phyloP scores from a whole-genome alignment of 2,329 filamentous ascomycete species.

The Xylariaceae sp. region DNA sequence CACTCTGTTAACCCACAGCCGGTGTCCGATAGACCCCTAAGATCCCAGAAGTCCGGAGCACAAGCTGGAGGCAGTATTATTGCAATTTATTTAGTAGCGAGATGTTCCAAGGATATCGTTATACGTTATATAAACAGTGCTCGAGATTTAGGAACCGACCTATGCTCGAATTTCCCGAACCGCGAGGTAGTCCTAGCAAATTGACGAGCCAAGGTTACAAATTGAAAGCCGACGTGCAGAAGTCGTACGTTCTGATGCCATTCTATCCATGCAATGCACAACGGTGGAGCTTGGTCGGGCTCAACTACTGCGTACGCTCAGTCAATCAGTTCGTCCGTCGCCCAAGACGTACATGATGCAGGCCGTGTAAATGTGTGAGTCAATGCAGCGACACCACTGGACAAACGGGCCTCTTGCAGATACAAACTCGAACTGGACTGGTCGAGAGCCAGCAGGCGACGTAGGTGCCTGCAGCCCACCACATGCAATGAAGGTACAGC shows the following conservation, averaged over 20 bases:
- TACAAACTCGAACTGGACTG: conserved; percentile 28
- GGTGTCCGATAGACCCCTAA: conserved; percentile 4
- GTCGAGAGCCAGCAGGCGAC: conserved; percentile 21
- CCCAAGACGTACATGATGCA: conserved; percentile 28
- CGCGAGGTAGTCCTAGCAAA: background rate
- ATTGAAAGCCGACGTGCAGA: conserved; percentile 11
- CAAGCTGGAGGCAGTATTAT: background rate
- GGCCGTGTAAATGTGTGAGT: conserved; percentile 31
- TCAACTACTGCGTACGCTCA: too few species aligned
- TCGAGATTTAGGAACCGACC: conserved; percentile 1
- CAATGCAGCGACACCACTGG: conserved; percentile 33
- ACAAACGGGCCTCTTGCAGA: conserved; percentile 31
- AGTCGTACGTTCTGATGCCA: conserved; percentile 24
- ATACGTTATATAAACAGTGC: background rate
- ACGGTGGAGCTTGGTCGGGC: conserved; percentile 23
- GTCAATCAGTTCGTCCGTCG: conserved; percentile 24
- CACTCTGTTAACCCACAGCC: conserved; percentile 13
- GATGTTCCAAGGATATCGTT: background rate
- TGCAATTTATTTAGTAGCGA: background rate
- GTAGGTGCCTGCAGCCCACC: conserved; percentile 34
- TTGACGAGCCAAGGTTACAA: background rate
- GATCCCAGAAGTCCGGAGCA: conserved; percentile 14
- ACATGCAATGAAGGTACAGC: conserved; percentile 26
- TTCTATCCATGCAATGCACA: conserved; percentile 23
- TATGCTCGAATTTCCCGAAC: conserved; percentile 16